Base-by-base conservation (phyloP, 306 rosid genomes). In the Ormosia emarginata region DNA sequence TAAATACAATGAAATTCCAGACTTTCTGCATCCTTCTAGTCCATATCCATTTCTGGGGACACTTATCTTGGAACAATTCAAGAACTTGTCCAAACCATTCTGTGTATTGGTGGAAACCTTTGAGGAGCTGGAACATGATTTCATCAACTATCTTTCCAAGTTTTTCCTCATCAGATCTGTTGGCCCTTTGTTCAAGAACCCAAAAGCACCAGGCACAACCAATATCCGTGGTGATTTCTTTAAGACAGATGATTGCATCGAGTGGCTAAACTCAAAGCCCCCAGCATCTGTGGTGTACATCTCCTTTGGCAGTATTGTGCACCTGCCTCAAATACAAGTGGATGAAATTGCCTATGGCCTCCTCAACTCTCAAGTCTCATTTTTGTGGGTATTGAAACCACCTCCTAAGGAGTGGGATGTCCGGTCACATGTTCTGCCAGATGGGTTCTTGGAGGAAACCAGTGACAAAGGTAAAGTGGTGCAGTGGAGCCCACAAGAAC, bases 271-370 rank as follows among this genome's bases (percentile, higher is more conserved):
- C 83, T 56, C 92, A 10, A 87, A 74, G 68, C 63, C 83, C 0
- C 2, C 61, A 2, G 15, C 71, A 0, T 91, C 97, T 0, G 98
- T 90, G 9, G 90, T 91, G 0, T 93, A 91, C 50, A 67, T 93
- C 10, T 91, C 97, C 0, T 93, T 93, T 15, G 97, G 98, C 0
- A 93, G 88, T 13, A 2, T 91, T 0, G 98, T 90, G 15, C 62
- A 75, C 34, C 18, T 85, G 72, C 70, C 86, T 3, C 94, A 93
- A 58, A 82, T 88, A 17, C 94, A 91, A 70, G 79, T 90, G 2
- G 80, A 85, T 3, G 98, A 93, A 77, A 83, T 93, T 5, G 98
- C 98, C 9, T 39, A 81, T n/a, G 98, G 91, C 5, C 7, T 93
- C 1, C 12, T 85, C 86, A 56, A 74, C 8, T 90, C 97, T 2